These are phyloP conservation scores for Plectosphaerella sp. DNA, from an alignment of 2,329 filamentous ascomycete genomes.

Conservation along the genomic window DNA sequence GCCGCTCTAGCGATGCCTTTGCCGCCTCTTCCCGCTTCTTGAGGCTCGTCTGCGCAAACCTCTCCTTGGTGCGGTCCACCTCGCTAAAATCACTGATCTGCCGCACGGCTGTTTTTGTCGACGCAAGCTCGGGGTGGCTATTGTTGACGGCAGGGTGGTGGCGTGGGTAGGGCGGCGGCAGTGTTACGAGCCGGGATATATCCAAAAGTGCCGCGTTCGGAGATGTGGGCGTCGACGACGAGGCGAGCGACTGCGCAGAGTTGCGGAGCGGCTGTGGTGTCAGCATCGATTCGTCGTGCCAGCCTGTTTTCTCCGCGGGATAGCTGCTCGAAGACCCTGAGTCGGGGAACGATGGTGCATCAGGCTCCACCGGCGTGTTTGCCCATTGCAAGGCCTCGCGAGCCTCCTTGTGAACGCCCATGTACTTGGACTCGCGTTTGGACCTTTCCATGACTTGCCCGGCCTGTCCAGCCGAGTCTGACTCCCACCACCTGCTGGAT, in stretches of 20 bases:
- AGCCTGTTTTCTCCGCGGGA: constrained; percentile 51
- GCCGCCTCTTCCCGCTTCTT: constrained; percentile 54
- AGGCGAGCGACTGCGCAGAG: constrained; percentile 32
- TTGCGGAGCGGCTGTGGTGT: constrained; percentile 41
- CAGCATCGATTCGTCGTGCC: constrained; percentile 42
- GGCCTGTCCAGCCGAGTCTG: constrained; percentile 65
- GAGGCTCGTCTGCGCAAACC: constrained; percentile 50
- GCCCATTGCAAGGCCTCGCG: constrained; percentile 70
- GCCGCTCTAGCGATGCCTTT: constrained; percentile 45
- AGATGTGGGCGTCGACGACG: constrained; percentile 39
- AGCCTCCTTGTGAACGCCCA: constrained; percentile 79
- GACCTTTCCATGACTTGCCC: constrained; percentile 66
- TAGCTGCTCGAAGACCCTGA: constrained; percentile 41
- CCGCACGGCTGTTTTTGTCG: constrained; percentile 70
- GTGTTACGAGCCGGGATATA: constrained; percentile 84
- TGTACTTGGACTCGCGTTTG: constrained; percentile 92
- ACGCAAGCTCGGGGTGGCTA: constrained; percentile 82
- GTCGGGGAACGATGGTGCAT: constrained; percentile 30
- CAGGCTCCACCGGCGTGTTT: constrained; percentile 34
- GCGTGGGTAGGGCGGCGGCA: constrained; percentile 89
- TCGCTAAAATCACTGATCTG: constrained; percentile 70
- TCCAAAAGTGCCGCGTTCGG: constrained; percentile 61
- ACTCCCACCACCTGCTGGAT: constrained; percentile 94
- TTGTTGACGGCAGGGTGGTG: constrained; percentile 97
- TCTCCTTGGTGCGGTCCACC: constrained; percentile 63